A percentile compares a stretch with the other conserved stretches of the same genome.
Conservation (phyloP, 495 filamentous ascomycete species). For the Elaphomyces granulatus region DNA sequence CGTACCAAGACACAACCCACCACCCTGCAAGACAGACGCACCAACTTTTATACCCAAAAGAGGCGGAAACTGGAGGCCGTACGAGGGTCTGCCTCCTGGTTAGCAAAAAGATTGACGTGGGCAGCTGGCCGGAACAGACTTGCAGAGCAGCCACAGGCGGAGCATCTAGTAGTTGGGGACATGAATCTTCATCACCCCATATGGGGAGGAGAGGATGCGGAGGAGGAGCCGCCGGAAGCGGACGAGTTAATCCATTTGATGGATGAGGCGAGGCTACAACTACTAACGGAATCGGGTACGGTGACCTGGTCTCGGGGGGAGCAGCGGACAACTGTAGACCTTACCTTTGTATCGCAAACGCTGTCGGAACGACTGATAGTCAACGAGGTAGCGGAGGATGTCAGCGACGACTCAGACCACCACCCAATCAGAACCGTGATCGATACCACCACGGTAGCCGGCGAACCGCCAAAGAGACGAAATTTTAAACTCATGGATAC, state of each 20-base stretch:
- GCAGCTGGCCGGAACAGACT: slow-evolving; percentile 1
- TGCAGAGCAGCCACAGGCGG: not conserved
- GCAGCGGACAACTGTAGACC: slow-evolving; percentile 6
- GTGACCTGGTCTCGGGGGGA: slow-evolving; percentile 2
- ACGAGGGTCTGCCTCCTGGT: slow-evolving; percentile 6
- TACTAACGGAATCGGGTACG: slow-evolving; percentile 1
- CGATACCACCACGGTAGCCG: slow-evolving; percentile 2
- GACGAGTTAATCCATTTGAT: slow-evolving; percentile 3
- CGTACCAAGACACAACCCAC: slow-evolving; percentile 7
- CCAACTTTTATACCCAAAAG: slow-evolving; percentile 7
- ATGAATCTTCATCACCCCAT: slow-evolving; percentile 7
- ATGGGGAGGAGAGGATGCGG: slow-evolving; percentile 4
- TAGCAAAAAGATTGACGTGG: not conserved
- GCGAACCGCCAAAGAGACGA: not conserved
- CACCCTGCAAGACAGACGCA: slow-evolving; percentile 5
- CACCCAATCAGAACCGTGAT: slow-evolving; percentile 5
- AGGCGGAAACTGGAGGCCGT: not conserved
- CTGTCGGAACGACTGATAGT: not conserved
- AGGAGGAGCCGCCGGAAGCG: too few species aligned
- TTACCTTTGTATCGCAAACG: not conserved
- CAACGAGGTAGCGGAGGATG: not conserved
- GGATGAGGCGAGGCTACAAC: slow-evolving; percentile 3
- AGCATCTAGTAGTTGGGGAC: slow-evolving; percentile 7
- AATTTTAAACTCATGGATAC: slow-evolving; percentile 10
- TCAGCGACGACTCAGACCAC: slow-evolving; percentile 6